Percentiles rank a stretch among this genome's conserved stretches.
These are phyloP conservation scores for Metschnikowia kofuensis DNA, from an alignment of 805 yeast genomes.

Conservation along the genomic window DNA sequence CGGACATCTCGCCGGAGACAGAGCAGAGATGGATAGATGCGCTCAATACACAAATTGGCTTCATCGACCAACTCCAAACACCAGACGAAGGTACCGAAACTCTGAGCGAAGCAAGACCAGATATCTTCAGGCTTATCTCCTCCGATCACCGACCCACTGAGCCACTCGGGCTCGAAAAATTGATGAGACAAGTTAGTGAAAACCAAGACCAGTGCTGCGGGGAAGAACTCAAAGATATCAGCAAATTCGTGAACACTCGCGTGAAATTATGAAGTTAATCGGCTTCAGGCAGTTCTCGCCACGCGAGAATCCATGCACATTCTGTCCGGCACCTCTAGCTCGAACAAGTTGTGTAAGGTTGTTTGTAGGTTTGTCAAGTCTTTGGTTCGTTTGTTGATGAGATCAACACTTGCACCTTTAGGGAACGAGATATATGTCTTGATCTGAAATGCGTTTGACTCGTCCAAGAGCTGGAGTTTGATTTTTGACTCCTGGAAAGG, in stretches of 20 bases:
- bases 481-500: conserved; percentile 23
- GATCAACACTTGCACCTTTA: conserved; percentile 71
- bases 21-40: conserved; percentile 29
- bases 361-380: conserved; percentile 61
- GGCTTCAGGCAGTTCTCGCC: conserved; percentile 6
- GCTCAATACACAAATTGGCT: conserved; percentile 47
- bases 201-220: background rate
- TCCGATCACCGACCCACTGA: conserved; percentile 28
- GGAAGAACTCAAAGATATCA: conserved; percentile 1
- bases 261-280: conserved; percentile 3
- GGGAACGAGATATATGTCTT: conserved; percentile 70
- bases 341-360: conserved; percentile 65
- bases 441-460: conserved; percentile 55
- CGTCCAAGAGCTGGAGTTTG: conserved; percentile 42
- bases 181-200: conserved; percentile 12
- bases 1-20: conserved; percentile 23
- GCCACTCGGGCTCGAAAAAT: conserved; percentile 22
- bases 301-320: conserved; percentile 78
- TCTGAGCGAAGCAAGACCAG: conserved; percentile 18
- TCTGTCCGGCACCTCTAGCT: conserved; percentile 73
- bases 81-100: conserved; percentile 7
- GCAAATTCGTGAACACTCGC: background rate
- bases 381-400: conserved; percentile 60
- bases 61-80: conserved; percentile 40
- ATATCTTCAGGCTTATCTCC: conserved; percentile 32